A percentile compares a stretch with the other conserved stretches of the same genome.
Conservation (phyloP, 208 protist species). For the Polymyxa betae region DNA sequence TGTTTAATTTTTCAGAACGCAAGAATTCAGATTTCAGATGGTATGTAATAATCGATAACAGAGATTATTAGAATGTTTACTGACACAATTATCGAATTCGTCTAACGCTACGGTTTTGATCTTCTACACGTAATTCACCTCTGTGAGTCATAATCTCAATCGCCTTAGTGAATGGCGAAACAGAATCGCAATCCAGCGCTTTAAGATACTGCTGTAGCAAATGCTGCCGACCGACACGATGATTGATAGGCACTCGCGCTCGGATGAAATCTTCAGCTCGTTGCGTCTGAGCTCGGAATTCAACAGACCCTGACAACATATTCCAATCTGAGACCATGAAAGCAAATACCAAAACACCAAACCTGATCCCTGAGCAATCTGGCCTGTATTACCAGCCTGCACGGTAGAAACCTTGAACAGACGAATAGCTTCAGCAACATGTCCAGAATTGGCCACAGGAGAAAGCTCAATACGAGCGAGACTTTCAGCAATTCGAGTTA, state of each 20-base stretch:
- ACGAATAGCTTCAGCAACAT: conserved; percentile 66
- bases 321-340: too few species aligned
- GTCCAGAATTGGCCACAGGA: conserved; percentile 62
- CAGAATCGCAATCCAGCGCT: neutral
- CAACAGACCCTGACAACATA: too few species aligned
- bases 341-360: too few species aligned
- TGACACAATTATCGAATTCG: neutral
- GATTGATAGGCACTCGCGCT: neutral
- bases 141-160: neutral
- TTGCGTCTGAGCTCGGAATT: neutral
- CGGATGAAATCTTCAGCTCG: conserved; percentile 5
- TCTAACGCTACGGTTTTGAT: neutral
- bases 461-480: conserved; percentile 71
- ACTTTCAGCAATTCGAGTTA: conserved; percentile 75
- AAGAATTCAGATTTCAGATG: too few species aligned
- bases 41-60: too few species aligned
- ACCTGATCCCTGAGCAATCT: conserved; percentile 9
- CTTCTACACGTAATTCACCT: neutral
- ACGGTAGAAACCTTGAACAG: conserved; percentile 71
- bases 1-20: too few species aligned
- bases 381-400: conserved; percentile 59
- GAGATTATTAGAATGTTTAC: neutral
- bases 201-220: conserved; percentile 1
- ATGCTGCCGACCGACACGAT: neutral
- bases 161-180: neutral